phyloP scores from a whole-genome alignment of 2,329 filamentous ascomycete genomes.

The Simplicillium aogashimaense region DNA sequence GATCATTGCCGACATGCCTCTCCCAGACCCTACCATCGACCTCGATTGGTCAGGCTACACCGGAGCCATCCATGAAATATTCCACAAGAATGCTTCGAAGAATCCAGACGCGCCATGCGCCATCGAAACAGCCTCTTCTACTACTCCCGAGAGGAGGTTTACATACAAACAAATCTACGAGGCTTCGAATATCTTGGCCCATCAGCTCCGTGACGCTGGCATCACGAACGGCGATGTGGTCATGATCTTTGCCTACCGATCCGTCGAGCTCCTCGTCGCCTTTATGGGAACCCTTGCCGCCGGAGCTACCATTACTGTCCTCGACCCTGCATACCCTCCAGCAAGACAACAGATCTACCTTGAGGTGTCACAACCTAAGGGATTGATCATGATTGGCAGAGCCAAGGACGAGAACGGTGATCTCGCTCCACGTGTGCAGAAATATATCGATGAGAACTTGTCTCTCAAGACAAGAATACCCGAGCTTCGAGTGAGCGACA shows the following conservation, averaged over 20 bases:
- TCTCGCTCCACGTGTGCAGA: conserved; percentile 33
- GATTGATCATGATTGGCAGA: conserved; percentile 57
- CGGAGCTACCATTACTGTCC: conserved; percentile 53
- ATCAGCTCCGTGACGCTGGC: conserved; percentile 67
- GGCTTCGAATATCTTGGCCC: conserved; percentile 68
- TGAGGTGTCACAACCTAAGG: conserved; percentile 65
- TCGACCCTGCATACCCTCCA: conserved; percentile 52
- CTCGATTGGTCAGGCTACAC: conserved; percentile 57
- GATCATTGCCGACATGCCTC: conserved; percentile 1
- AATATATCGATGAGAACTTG: conserved; percentile 64
- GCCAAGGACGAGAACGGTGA: conserved; percentile 53
- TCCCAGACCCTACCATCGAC: conserved; percentile 58
- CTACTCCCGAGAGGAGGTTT: conserved; percentile 52
- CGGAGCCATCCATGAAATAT: conserved; percentile 62
- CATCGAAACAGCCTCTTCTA: conserved; percentile 33
- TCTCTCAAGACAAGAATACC: conserved; percentile 66
- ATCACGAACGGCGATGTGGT: conserved; percentile 76
- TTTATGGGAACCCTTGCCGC: conserved; percentile 67
- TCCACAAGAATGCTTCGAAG: conserved; percentile 53
- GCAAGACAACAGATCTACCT: conserved; percentile 48
- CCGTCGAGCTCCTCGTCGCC: conserved; percentile 55
- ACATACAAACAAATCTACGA: conserved; percentile 83
- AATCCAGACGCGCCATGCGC: conserved; percentile 52
- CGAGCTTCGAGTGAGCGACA: conserved; percentile 58
- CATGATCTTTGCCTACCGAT: conserved; percentile 82